Base-by-base conservation (phyloP, 306 rosid genomes). In the Gynostemma pentaphyllum region DNA sequence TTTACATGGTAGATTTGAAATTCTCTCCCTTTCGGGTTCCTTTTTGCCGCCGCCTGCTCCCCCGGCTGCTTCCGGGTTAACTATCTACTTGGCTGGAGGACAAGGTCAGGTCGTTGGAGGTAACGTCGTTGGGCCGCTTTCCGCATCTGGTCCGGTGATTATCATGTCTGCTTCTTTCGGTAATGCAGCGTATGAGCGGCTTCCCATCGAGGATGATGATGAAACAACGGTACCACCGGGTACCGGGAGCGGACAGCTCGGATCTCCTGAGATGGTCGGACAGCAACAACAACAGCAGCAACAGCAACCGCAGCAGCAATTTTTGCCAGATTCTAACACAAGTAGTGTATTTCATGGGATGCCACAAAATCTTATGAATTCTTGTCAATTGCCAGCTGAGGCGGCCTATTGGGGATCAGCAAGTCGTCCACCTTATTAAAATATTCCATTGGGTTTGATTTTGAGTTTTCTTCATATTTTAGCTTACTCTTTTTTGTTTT, bases 101-200 rank as follows among this genome's bases (percentile, higher is more conserved):
- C 97, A 90, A 68, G 97, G 97, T 0, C 97, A 90, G 66, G 97
- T 90, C 0, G 96, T 90, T 0, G 96, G 97, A 0, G 97, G 97
- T 0, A 79, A 86, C 21, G 91, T 87, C 13, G 85, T 85, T 14
- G 96, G 96, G 1, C 96, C 94, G 0, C 76, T 90, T 30, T 3
- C 80, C 26, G 89, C 97, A 0, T 78, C 96, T 0, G 97, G 96
- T 0, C 95, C 96, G 0, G 96, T 90, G 34, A 91, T 90, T 5
- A 80, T 90, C 55, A 90, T 90, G 97, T 85, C 91, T 0, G 96
- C 95, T 4, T 87, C 96, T 5, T 90, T 90, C 48, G 97, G 96
- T 15, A 90, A 90, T 81, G 97, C 97, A 4, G 97, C 97, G 4
- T 90, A 90, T 42, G 97, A 90, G 69, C 82, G 97, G 66, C 81